Percentiles rank a stretch among this genome's conserved stretches.
These are phyloP conservation scores for Mycosphaerella sp. DNA, from an alignment of 2,329 filamentous ascomycete genomes.

Conservation along the genomic window DNA sequence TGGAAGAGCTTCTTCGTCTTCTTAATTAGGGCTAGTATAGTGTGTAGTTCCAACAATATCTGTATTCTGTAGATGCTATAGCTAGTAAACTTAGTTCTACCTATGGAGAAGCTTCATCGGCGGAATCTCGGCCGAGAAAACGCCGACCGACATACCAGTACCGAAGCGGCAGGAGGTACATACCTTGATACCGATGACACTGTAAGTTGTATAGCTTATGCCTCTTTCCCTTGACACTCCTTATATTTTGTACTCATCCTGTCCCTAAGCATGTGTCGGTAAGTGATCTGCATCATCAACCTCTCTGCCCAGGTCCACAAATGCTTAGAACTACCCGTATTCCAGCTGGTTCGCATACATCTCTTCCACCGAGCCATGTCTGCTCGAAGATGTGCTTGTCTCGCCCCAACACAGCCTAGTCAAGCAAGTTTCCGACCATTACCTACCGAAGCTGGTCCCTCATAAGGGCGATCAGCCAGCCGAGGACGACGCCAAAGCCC, in stretches of 20 bases:
- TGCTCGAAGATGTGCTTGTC: constrained; percentile 51
- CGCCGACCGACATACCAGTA: no score
- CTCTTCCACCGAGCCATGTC: constrained; percentile 47
- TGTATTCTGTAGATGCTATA: no score
- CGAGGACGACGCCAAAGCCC: constrained; percentile 42
- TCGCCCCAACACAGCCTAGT: constrained; percentile 39
- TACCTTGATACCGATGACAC: no score
- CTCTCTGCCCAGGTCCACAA: no score
- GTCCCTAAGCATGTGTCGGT: constrained; percentile 31
- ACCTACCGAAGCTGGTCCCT: constrained; percentile 48
- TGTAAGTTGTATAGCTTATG: not conserved
- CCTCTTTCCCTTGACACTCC: not conserved
- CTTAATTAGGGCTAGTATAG: no score
- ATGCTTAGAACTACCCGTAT: not conserved
- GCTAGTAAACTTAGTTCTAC: no score
- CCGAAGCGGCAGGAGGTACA: no score
- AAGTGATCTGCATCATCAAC: constrained; percentile 7
- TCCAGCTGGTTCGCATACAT: constrained; percentile 53
- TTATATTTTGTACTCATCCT: not conserved
- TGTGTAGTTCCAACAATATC: no score
- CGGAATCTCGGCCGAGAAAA: no score
- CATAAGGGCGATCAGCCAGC: constrained; percentile 41
- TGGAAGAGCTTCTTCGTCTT: no score
- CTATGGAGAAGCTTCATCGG: no score
- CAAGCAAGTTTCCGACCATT: constrained; percentile 48